phyloP scores from a whole-genome alignment of 768 basidiomycete species.

The Pulveroboletus sp. region DNA sequence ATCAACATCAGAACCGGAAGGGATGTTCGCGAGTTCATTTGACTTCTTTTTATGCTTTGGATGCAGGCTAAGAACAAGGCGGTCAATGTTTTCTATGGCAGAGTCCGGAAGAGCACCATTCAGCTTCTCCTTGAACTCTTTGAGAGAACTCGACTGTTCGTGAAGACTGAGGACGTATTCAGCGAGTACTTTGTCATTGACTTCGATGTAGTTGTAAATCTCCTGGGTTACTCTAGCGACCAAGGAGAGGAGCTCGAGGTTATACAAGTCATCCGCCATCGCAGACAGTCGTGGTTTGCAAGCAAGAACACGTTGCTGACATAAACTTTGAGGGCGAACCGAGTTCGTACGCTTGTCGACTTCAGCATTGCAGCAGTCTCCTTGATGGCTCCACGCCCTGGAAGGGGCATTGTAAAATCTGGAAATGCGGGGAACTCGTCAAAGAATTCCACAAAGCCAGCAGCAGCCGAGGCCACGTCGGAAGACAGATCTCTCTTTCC shows the following conservation, averaged over 20 bases:
- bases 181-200: conserved; percentile 89
- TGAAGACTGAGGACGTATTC: conserved; percentile 94
- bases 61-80: conserved; percentile 90
- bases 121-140: conserved; percentile 78
- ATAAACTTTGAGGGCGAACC: conserved; percentile 1
- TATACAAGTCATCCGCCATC: conserved; percentile 82
- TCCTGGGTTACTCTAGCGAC: conserved; percentile 92
- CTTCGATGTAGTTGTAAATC: conserved; percentile 78
- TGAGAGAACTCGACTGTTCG: conserved; percentile 71
- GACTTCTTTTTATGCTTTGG: conserved; percentile 87
- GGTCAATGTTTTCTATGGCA: conserved; percentile 89
- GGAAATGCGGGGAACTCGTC: too few relatives aligned
- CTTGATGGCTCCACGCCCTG: too few relatives aligned
- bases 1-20: conserved; percentile 29
- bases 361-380: too few relatives aligned
- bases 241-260: conserved; percentile 89
- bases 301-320: conserved; percentile 15
- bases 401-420: too few relatives aligned
- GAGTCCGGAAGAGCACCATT: conserved; percentile 81
- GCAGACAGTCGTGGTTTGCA: conserved; percentile 6
- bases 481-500: too few relatives aligned
- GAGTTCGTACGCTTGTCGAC: too few relatives aligned
- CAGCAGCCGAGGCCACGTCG: too few relatives aligned
- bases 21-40: conserved; percentile 34
- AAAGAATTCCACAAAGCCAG: too few relatives aligned